Evolutionary conservation across 1,139 yeast genomes (phyloP), one percentile per base, ranked within the genome.

Genomic region (Sugiyamaella paludigena): DNA sequence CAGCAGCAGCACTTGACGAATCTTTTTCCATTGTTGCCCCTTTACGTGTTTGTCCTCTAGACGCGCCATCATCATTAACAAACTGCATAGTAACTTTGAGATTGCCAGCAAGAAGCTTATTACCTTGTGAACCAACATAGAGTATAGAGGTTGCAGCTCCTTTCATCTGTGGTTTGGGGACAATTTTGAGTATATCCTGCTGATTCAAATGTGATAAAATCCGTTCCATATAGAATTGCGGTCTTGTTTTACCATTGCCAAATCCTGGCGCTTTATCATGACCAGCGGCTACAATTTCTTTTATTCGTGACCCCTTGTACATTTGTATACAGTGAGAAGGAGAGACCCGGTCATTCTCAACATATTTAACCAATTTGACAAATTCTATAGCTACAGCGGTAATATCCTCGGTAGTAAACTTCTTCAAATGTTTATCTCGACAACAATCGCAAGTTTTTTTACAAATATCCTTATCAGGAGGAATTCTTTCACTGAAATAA

Each of bases 401-500:
- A 45, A 89, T 83, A 68, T 92, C 95, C 51, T 76, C 75, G 46
- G 75, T 80, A 24, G 78, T 74, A 28, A 79, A 74, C 1, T 65
- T 63, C 11, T 70, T 66, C 15, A 70, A 72, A 1, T 73, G 69
- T 40, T 79, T 77, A 51, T 77, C 75, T 13, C 72, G 66, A 70
- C 99, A 92, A 63, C 89, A 91, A 66, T 92, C 98, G 71, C 99
- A 92, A 53, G 81, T 79, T 54, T 80, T 79, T 27, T 72, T 67
- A 65, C 99, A 92, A 31, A 77, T 70, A 28, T 69, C 70, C 3
- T 87, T 77, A 57, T 86, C 80, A n/a, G 30, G n/a, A 4, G 47
- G 37, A 64, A 91, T 91, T 7, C 72, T 72, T 62, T 92, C 99
- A 64, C 87, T 87, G 69, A 92, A 92, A 64, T 91, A 92, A 47